phyloP scores from a whole-genome alignment of 345 rosid genomes.

The Corchorus capsularis region DNA sequence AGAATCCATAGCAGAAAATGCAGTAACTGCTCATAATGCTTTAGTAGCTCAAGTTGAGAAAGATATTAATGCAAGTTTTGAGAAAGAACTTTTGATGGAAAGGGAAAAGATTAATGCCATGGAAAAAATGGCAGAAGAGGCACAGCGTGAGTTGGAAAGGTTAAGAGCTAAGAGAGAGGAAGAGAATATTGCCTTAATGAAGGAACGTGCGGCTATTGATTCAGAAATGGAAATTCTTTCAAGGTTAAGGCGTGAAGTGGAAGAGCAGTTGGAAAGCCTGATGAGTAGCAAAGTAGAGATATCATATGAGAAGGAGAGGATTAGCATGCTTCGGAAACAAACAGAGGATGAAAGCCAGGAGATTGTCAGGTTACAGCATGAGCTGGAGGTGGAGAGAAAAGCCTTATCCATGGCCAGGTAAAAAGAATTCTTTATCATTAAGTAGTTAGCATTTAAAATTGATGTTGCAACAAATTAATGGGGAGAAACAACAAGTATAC shows the following conservation, averaged over 20 bases:
- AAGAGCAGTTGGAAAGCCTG: slow-evolving; percentile 74
- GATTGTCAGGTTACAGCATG: slow-evolving; percentile 67
- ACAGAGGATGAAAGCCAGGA: slow-evolving; percentile 75
- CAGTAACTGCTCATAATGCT: slow-evolving; percentile 72
- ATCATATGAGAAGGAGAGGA: slow-evolving; percentile 78
- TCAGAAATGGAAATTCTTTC: slow-evolving; percentile 85
- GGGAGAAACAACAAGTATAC: neutral
- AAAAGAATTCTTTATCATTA: slow-evolving; percentile 11
- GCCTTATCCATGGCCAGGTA: slow-evolving; percentile 93
- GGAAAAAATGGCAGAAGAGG: slow-evolving; percentile 86
- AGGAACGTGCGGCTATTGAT: slow-evolving; percentile 66
- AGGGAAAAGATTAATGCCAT: slow-evolving; percentile 70
- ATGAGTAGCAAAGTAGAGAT: slow-evolving; percentile 69
- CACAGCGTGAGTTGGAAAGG: slow-evolving; percentile 61
- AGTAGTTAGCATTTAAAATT: neutral
- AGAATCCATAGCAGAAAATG: slow-evolving; percentile 87
- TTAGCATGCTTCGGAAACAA: slow-evolving; percentile 57
- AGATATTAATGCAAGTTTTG: slow-evolving; percentile 76
- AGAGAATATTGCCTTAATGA: slow-evolving; percentile 60
- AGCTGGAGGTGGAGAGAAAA: slow-evolving; percentile 80
- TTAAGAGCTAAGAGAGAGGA: slow-evolving; percentile 67
- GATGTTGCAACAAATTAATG: neutral
- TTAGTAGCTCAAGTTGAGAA: slow-evolving; percentile 82
- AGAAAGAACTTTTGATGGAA: slow-evolving; percentile 69
- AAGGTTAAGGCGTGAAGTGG: slow-evolving; percentile 63